Percentiles rank a stretch among this genome's conserved stretches.
Evolutionary conservation across 2,329 filamentous ascomycete species (phyloP).

Genomic region (Lomentospora prolificans): DNA sequence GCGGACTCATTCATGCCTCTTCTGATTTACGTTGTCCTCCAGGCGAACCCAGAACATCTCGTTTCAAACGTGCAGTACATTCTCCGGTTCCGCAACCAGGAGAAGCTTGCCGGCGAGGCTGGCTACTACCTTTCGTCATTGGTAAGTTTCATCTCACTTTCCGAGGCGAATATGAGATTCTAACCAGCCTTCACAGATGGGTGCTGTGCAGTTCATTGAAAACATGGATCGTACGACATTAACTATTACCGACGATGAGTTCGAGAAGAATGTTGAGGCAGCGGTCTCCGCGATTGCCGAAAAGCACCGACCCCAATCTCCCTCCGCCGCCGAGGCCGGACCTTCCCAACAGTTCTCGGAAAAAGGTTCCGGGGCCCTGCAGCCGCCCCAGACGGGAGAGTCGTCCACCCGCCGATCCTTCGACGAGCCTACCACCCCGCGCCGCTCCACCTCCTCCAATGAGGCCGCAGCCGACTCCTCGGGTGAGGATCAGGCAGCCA

Average conservation of each 20-base stretch:
- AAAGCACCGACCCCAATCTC: conserved; percentile 56
- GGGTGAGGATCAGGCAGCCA: conserved; percentile 67
- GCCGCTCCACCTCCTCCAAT: conserved; percentile 43
- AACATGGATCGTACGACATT: conserved; percentile 88
- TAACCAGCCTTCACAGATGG: too few relatives aligned
- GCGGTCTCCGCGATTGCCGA: conserved; percentile 94
- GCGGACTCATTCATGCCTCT: conserved; percentile 94
- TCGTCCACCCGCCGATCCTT: conserved; percentile 30
- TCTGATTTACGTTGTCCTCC: conserved; percentile 89
- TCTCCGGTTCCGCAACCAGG: conserved; percentile 89
- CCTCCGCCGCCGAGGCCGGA: conserved; percentile 21
- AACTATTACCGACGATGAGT: conserved; percentile 90
- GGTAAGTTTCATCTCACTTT: conserved; percentile 33
- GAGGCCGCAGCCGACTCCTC: conserved; percentile 37
- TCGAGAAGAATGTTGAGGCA: conserved; percentile 91
- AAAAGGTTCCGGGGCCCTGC: conserved; percentile 28
- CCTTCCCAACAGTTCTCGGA: conserved; percentile 21
- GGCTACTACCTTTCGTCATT: conserved; percentile 96
- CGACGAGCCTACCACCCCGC: conserved; percentile 31
- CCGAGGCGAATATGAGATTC: too few relatives aligned
- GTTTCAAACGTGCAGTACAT: conserved; percentile 99
- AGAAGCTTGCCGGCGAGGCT: conserved; percentile 93
- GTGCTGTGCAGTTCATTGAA: conserved; percentile 93
- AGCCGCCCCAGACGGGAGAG: conserved; percentile 15
- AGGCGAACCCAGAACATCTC: conserved; percentile 88